Percentiles rank a stretch among this genome's conserved stretches.
Conservation (phyloP, 2,329 filamentous ascomycete species). For the Paraphaeosphaeria sporulosa region DNA sequence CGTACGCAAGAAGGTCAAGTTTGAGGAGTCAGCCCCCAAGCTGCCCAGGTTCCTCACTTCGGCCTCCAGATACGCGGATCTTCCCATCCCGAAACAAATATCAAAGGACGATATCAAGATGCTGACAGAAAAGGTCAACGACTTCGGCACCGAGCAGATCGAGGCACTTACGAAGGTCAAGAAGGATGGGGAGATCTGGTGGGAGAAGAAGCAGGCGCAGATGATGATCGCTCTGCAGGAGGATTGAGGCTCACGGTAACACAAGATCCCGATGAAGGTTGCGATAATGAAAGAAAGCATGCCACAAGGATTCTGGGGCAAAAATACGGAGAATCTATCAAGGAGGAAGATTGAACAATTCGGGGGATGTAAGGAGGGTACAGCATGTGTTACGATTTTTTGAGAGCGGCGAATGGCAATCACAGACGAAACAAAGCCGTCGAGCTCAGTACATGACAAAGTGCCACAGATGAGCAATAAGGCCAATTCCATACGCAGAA, state of each 20-base stretch:
- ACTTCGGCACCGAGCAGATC: slow-evolving; percentile 30
- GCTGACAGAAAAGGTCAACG: slow-evolving; percentile 25
- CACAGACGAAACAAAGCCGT: background rate
- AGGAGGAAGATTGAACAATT: background rate
- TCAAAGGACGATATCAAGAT: slow-evolving; percentile 20
- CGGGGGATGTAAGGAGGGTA: background rate
- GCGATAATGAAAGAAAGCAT: background rate
- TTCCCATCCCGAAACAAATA: slow-evolving; percentile 20
- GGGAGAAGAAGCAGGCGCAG: slow-evolving; percentile 34
- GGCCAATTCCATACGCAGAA: background rate
- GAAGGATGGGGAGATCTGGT: slow-evolving; percentile 32
- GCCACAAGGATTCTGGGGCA: background rate
- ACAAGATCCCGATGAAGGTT: background rate
- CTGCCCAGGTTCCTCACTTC: slow-evolving; percentile 31
- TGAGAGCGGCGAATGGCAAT: background rate
- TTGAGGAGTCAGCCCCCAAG: slow-evolving; percentile 19
- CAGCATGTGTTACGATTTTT: background rate
- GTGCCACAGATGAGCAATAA: background rate
- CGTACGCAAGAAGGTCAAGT: slow-evolving; percentile 35
- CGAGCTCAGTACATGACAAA: background rate
- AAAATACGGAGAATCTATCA: background rate
- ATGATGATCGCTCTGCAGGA: slow-evolving; percentile 24
- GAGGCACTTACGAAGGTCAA: slow-evolving; percentile 30
- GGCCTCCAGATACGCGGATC: slow-evolving; percentile 16
- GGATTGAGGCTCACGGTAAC: slow-evolving; percentile 22